Conservation (phyloP, 768 basidiomycete species). For the Daedaleopsis nitida region DNA sequence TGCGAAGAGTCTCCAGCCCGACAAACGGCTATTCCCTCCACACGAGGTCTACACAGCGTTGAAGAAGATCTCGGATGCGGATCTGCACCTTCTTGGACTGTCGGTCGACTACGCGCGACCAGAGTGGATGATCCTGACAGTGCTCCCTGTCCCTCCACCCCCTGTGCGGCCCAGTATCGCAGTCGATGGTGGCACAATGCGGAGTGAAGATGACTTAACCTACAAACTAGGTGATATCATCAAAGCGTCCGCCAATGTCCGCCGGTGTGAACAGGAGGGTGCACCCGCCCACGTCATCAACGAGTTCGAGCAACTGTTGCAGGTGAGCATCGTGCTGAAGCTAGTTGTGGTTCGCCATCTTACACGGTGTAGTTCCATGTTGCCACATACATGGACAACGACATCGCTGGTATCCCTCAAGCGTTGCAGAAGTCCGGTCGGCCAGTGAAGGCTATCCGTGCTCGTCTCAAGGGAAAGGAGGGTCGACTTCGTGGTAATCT, state of each 20-base stretch:
- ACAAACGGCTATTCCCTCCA: slow-evolving; percentile 80
- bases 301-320: slow-evolving; percentile 94
- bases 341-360: neutral
- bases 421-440: slow-evolving; percentile 96
- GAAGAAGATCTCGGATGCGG: slow-evolving; percentile 91
- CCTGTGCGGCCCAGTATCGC: slow-evolving; percentile 98
- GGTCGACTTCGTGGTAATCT: slow-evolving; percentile 96
- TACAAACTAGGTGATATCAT: slow-evolving; percentile 98
- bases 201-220: slow-evolving; percentile 97
- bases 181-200: slow-evolving; percentile 94
- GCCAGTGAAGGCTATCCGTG: slow-evolving; percentile 97
- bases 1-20: slow-evolving; percentile 76
- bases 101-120: slow-evolving; percentile 96
- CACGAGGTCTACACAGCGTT: slow-evolving; percentile 92
- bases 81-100: slow-evolving; percentile 86
- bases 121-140: slow-evolving; percentile 99
- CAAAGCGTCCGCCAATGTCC: slow-evolving; percentile 90
- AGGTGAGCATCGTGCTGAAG: slow-evolving; percentile 52
- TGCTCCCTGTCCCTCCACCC: slow-evolving; percentile 96
- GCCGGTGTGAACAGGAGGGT: slow-evolving; percentile 93
- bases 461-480: slow-evolving; percentile 97
- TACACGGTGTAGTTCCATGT: slow-evolving; percentile 78
- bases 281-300: slow-evolving; percentile 94
- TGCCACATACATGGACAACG: slow-evolving; percentile 99
- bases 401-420: slow-evolving; percentile 97